Conservation (phyloP, 441 rosid genomes). For the Erodium chrysanthum region DNA sequence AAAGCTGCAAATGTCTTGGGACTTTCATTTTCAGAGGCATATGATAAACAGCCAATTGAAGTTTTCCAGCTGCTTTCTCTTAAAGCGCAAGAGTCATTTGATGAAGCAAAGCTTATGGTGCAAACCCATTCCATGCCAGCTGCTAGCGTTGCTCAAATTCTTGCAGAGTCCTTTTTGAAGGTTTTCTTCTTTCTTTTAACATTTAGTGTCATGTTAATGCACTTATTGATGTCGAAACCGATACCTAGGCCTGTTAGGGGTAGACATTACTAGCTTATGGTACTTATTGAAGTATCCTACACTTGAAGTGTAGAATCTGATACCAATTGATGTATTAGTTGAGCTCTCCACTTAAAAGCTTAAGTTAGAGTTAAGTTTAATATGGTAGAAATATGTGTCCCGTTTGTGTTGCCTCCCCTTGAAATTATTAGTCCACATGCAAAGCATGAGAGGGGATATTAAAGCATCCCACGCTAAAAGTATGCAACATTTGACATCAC, state of each 20-base stretch:
- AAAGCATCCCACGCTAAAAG: too few relatives aligned
- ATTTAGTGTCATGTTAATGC: background rate
- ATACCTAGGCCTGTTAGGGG: background rate
- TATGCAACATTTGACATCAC: too few relatives aligned
- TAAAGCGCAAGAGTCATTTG: slow-evolving; percentile 97
- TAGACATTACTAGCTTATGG: background rate
- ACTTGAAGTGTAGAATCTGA: background rate
- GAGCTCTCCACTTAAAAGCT: background rate
- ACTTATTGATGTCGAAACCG: background rate
- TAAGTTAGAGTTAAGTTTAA: background rate
- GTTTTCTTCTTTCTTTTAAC: slow-evolving; percentile 26
- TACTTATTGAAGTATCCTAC: background rate
- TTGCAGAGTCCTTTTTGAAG: slow-evolving; percentile 96
- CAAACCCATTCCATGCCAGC: slow-evolving; percentile 84
- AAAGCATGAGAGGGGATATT: too few relatives aligned
- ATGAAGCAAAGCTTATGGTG: slow-evolving; percentile 77
- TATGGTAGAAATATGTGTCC: background rate
- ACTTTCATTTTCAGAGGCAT: slow-evolving; percentile 82
- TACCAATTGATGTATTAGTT: background rate
- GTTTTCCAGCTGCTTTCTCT: slow-evolving; percentile 90
- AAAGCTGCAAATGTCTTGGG: slow-evolving; percentile 86
- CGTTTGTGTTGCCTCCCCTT: too few relatives aligned
- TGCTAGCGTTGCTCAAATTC: slow-evolving; percentile 84
- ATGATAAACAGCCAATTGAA: slow-evolving; percentile 77
- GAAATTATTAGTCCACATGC: too few relatives aligned